Evolutionary conservation across 345 rosid species (phyloP), one percentile per base, ranked within the genome.

Genomic region (Murraya paniculata): DNA sequence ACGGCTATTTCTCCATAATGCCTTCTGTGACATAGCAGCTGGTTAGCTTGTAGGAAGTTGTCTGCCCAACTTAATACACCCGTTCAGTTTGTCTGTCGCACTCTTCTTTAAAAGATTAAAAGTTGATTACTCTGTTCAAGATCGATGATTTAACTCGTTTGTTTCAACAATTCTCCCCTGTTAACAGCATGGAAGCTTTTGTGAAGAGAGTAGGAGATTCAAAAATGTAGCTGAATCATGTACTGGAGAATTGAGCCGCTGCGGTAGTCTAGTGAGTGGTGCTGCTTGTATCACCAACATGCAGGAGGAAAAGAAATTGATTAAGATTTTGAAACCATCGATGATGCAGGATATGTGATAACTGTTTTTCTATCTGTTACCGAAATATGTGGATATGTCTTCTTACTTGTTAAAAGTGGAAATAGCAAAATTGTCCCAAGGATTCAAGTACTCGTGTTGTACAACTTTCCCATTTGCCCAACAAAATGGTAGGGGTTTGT

Each of bases 101-200:
- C 25, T 22, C 18, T 35, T 10, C 24, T 35, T n/a, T 5, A 21
- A 66, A 36, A 9, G 10, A 8, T 9, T 66, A 10, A n/a, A 22
- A 22, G 22, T 38, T 36, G 25, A 19, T 13, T 1, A 55, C 25
- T 21, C 58, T 64, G 22, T 33, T 4, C 14, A 77, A 71, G 59
- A 80, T 68, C 55, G 64, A 64, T 78, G 64, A 81, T 67, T 65
- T 33, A 55, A 62, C 16, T 25, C 28, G 9, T 68, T 41, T 64
- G 9, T 60, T 19, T 9, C 57, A 33, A 45, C 53, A 48, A 39
- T 78, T 25, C 24, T 55, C 9, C 50, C 5, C 53, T 38, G 38
- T 31, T 83, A 45, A 83, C 84, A 88, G 91, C 82, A 39, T 88
- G 88, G 89, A 85, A 86, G 74, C 81, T 83, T 39, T 72, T 79